Percentiles rank a stretch among this genome's conserved stretches.
Evolutionary conservation across 306 rosid species (phyloP).

Genomic region (Glycine soja): DNA sequence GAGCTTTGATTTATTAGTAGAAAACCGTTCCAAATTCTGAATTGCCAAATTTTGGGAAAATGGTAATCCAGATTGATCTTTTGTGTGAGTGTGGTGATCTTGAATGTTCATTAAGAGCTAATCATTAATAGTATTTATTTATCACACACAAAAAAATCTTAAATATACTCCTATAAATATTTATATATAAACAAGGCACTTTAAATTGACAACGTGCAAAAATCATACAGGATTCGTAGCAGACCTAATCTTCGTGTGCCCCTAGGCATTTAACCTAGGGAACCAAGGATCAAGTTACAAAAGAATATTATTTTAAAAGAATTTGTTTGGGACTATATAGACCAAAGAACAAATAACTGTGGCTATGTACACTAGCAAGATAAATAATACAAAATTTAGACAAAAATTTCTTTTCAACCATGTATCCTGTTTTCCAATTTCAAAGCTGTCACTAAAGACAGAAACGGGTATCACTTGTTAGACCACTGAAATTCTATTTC

Average conservation of each 20-base stretch:
- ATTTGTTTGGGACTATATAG: constrained; percentile 51
- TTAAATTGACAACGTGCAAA: too few relatives aligned
- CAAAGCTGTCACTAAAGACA: constrained; percentile 39
- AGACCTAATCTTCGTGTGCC: constrained; percentile 46
- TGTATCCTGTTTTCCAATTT: constrained; percentile 45
- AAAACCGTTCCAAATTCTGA: too few relatives aligned
- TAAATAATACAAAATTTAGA: constrained; percentile 57
- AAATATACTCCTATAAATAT: too few relatives aligned
- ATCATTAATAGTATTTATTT: too few relatives aligned
- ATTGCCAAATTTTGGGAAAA: too few relatives aligned
- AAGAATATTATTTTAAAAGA: constrained; percentile 63
- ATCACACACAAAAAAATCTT: too few relatives aligned
- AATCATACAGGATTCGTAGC: constrained; percentile 43
- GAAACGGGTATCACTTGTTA: constrained; percentile 63
- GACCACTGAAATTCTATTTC: constrained; percentile 99
- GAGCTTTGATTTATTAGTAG: too few relatives aligned
- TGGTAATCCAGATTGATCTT: too few relatives aligned
- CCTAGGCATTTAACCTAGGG: constrained; percentile 35
- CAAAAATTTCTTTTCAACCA: constrained; percentile 46
- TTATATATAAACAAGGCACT: too few relatives aligned
- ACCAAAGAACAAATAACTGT: constrained; percentile 51
- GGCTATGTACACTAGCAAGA: constrained; percentile 70
- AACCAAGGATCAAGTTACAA: constrained; percentile 56
- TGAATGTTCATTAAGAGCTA: too few relatives aligned
- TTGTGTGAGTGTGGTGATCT: too few relatives aligned